These are phyloP conservation scores for Domatiomyces catenatus DNA, from an alignment of 2,329 filamentous ascomycete species.

Conservation along the genomic window DNA sequence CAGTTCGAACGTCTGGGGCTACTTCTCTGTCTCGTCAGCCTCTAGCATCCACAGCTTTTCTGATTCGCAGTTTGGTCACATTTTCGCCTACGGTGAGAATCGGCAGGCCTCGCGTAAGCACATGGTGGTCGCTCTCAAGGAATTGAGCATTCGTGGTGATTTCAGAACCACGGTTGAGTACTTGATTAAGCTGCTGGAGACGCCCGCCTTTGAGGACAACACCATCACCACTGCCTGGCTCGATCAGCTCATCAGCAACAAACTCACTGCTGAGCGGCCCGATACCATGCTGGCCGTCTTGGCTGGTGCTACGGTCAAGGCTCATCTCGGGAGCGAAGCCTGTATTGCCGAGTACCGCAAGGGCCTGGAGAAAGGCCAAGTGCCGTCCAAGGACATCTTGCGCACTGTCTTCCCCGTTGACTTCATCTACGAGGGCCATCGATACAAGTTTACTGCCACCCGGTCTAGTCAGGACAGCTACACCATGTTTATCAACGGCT, in stretches of 20 bases:
- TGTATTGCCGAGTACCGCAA: constrained; percentile 76
- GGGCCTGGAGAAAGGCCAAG: constrained; percentile 91
- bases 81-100: constrained; percentile 98
- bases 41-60: constrained; percentile 99
- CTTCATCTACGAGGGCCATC: constrained; percentile 92
- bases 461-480: constrained; percentile 86
- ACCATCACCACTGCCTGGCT: constrained; percentile 98
- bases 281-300: constrained; percentile 89
- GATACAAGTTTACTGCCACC: constrained; percentile 97
- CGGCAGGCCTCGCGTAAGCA: constrained; percentile 91
- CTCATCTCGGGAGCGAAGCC: constrained; percentile 80
- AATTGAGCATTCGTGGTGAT: constrained; percentile 97
- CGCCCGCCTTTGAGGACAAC: constrained; percentile 95
- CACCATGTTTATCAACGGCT: constrained; percentile 97
- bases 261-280: constrained; percentile 86
- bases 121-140: constrained; percentile 97
- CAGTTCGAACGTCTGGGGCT: constrained; percentile 98
- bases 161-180: constrained; percentile 98
- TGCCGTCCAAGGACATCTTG: constrained; percentile 87
- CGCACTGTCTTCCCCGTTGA: constrained; percentile 97
- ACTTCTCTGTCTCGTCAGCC: constrained; percentile 94
- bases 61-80: constrained; percentile 97
- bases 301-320: constrained; percentile 87
- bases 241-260: constrained; percentile 95
- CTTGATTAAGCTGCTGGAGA: constrained; percentile 95